Evolutionary conservation across 148 eudicot genomes (phyloP).

Genomic region (Dysphania ambrosioides): DNA sequence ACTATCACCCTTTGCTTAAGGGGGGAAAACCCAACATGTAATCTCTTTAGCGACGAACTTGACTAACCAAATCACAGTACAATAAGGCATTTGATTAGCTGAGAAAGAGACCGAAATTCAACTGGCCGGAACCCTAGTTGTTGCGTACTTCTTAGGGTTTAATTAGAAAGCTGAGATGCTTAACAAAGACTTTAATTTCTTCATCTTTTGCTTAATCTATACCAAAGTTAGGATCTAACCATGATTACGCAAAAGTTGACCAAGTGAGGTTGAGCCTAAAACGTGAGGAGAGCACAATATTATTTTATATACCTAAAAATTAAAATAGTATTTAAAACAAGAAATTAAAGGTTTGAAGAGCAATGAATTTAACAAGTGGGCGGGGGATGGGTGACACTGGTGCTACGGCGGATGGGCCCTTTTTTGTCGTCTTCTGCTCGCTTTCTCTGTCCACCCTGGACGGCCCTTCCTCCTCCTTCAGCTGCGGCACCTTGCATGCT

Average conservation of each 20-base stretch:
- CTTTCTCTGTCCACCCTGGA: slow-evolving; percentile 27
- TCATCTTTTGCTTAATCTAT: neutral
- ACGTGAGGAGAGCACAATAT: slow-evolving; percentile 34
- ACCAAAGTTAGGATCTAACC: slow-evolving; percentile 20
- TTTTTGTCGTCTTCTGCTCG: slow-evolving; percentile 21
- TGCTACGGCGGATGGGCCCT: slow-evolving; percentile 44
- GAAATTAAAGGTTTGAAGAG: neutral
- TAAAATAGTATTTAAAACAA: too few species aligned
- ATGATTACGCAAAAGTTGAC: slow-evolving; percentile 40
- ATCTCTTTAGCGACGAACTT: too few species aligned
- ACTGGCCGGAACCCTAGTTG: neutral
- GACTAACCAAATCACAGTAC: too few species aligned
- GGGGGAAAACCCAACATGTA: too few species aligned
- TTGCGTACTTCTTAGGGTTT: neutral
- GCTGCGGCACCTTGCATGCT: slow-evolving; percentile 25
- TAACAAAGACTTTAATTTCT: slow-evolving; percentile 27
- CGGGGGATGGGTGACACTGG: too few species aligned
- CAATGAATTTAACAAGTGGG: slow-evolving; percentile 41
- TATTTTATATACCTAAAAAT: neutral
- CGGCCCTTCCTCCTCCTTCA: slow-evolving; percentile 25
- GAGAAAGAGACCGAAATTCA: neutral
- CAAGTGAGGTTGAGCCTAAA: slow-evolving; percentile 28
- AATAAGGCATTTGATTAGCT: neutral
- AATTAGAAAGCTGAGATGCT: slow-evolving; percentile 14
- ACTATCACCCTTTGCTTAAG: too few species aligned